Base-by-base conservation (phyloP, 805 yeast species). In the Pichia membranifaciens region DNA sequence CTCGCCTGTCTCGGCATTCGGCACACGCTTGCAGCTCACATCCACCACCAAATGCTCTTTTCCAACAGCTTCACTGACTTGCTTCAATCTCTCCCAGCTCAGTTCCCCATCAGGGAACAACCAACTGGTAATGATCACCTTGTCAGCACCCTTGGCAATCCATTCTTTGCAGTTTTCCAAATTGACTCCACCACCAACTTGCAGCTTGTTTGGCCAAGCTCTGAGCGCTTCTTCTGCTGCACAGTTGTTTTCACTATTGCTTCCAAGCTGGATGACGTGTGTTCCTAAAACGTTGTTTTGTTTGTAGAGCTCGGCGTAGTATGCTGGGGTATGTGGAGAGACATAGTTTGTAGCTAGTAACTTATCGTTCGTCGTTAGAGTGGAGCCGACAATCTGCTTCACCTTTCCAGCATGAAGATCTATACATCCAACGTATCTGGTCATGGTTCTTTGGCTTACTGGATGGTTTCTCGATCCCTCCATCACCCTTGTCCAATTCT, bases 331-430 rank as follows among this genome's bases (percentile, higher is more conserved):
- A 41, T 84, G 75, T 23, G 75, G 66, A 2, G 96, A 81, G 4
- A 90, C 86, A 60, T 86, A 90, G 64, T 93, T 93, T 5, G 93
- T 86, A 22, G 76, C 64, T 8, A 79, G 70, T 0, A 58, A 51
- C 13, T 54, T 46, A 47, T 71, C 76, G 4, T 66, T 60, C 10
- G 70, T 68, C 0, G 75, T 72, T 18, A 93, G 70, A 0, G 96
- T 85, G 0, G 96, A 96, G 6, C 99, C 99, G 1, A 93, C 97
- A 45, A 93, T 93, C 64, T 93, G 99, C 60, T 93, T 93, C 51
- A 93, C 99, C 55, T 87, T 84, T 2, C 99, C 99, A 7, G 84
- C 77, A 65, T 93, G 99, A 49, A 93, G 81, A 62, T 93, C 99
- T 34, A 93, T 91, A 60, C 99, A 93, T 0, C 97, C 98, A 58